phyloP scores from a whole-genome alignment of 2,329 filamentous ascomycete species.

The Xylariaceae sp. region DNA sequence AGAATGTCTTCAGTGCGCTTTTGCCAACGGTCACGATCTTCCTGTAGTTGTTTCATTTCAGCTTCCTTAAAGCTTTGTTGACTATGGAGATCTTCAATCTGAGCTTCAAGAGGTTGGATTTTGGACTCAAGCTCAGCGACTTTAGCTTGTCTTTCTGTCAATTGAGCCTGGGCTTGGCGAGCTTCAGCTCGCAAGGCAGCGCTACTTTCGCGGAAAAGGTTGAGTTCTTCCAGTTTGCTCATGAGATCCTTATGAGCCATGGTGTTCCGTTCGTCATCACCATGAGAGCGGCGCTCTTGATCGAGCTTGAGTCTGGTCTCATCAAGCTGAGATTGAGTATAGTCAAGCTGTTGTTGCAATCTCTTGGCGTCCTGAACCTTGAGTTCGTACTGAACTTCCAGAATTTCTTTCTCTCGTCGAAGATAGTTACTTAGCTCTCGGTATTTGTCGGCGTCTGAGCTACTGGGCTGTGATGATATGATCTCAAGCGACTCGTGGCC shows the following conservation, averaged over 20 bases:
- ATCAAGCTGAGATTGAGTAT: slow-evolving; percentile 81
- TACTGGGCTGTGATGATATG: slow-evolving; percentile 45
- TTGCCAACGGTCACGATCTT: slow-evolving; percentile 91
- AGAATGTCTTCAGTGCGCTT: slow-evolving; percentile 94
- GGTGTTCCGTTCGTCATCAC: slow-evolving; percentile 66
- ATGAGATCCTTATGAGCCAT: slow-evolving; percentile 84
- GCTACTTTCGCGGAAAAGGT: slow-evolving; percentile 91
- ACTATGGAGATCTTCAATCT: slow-evolving; percentile 75
- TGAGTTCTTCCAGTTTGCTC: slow-evolving; percentile 92
- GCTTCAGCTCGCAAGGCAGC: slow-evolving; percentile 84
- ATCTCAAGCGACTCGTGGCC: slow-evolving; percentile 48
- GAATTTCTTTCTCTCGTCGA: slow-evolving; percentile 92
- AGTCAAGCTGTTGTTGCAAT: slow-evolving; percentile 82
- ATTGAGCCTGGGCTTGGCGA: slow-evolving; percentile 67
- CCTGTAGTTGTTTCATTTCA: slow-evolving; percentile 81
- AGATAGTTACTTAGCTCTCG: slow-evolving; percentile 89
- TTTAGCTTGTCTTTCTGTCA: slow-evolving; percentile 67
- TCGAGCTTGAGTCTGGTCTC: slow-evolving; percentile 83
- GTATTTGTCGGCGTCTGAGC: slow-evolving; percentile 65
- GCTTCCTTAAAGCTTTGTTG: slow-evolving; percentile 76
- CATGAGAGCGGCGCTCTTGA: slow-evolving; percentile 73
- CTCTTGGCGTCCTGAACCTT: slow-evolving; percentile 84
- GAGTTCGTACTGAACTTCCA: slow-evolving; percentile 92
- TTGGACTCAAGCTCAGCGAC: slow-evolving; percentile 68
- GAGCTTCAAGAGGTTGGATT: slow-evolving; percentile 76